phyloP scores from a whole-genome alignment of 768 basidiomycete genomes.

The Lentinula sp. region DNA sequence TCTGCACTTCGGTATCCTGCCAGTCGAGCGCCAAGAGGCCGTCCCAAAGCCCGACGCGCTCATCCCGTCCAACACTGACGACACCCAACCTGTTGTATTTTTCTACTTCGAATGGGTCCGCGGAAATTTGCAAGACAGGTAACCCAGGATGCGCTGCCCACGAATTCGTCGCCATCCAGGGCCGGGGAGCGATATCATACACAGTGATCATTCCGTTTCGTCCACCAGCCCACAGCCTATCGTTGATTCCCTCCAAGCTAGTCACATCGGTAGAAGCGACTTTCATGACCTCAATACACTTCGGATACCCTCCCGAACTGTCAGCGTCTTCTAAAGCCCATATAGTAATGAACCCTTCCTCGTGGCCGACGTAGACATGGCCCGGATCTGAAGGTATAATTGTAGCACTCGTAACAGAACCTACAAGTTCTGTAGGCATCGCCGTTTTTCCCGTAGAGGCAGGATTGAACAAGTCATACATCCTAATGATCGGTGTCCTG shows the following conservation, averaged over 20 bases:
- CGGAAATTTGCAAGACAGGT: conserved; percentile 57
- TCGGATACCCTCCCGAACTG: conserved; percentile 15
- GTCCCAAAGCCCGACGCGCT: conserved; percentile 79
- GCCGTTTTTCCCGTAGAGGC: conserved; percentile 44
- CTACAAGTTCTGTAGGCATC: conserved; percentile 64
- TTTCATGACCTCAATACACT: conserved; percentile 71
- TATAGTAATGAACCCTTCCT: conserved; percentile 83
- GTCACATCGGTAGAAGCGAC: conserved; percentile 79
- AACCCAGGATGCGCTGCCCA: conserved; percentile 73
- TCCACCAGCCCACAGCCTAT: conserved; percentile 83
- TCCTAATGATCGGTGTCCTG: conserved; percentile 66
- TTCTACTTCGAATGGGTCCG: conserved; percentile 71
- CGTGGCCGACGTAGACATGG: conserved; percentile 81
- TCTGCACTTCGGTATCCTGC: conserved; percentile 30
- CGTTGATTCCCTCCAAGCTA: conserved; percentile 77
- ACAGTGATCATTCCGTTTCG: conserved; percentile 77
- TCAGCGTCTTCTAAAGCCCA: conserved; percentile 46
- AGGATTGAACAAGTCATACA: conserved; percentile 62
- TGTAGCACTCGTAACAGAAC: conserved; percentile 78
- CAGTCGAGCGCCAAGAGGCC: conserved; percentile 79
- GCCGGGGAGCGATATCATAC: conserved; percentile 66
- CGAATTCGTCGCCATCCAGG: conserved; percentile 83
- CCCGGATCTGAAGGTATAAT: conserved; percentile 63
- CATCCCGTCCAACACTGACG: conserved; percentile 70
- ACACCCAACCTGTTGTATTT: conserved; percentile 64